phyloP scores from a whole-genome alignment of 1,284 basidiomycete species.

The Malassezia pachydermatis region DNA sequence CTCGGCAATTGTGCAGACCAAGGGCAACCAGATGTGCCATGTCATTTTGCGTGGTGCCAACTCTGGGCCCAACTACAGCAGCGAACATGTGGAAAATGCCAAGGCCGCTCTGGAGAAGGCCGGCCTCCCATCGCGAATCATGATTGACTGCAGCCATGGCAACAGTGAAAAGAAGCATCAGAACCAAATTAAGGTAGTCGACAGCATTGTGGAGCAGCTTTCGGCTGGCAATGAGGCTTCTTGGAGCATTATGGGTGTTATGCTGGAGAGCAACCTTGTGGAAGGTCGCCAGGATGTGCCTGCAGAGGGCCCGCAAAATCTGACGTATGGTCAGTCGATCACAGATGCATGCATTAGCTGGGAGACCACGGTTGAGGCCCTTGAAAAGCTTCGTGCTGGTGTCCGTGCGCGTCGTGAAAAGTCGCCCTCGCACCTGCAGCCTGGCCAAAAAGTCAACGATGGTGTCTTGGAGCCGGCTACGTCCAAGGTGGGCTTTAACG shows the following conservation, averaged over 20 bases:
- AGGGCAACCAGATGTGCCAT: conserved; percentile 46
- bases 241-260: conserved; percentile 77
- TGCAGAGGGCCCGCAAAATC: conserved; percentile 23
- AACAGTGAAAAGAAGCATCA: conserved; percentile 57
- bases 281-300: conserved; percentile 50
- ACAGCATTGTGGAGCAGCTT: conserved; percentile 51
- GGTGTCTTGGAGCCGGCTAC: neutral
- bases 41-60: conserved; percentile 47
- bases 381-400: conserved; percentile 31
- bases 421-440: conserved; percentile 18
- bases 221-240: conserved; percentile 19
- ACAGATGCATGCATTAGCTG: conserved; percentile 44
- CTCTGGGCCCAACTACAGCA: conserved; percentile 41
- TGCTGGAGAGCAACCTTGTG: conserved; percentile 89
- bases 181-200: conserved; percentile 54
- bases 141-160: conserved; percentile 72
- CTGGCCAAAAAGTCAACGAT: neutral
- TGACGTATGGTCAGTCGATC: conserved; percentile 39
- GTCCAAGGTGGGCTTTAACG: conserved; percentile 26
- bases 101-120: conserved; percentile 28
- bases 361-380: conserved; percentile 35
- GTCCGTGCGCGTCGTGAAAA: conserved; percentile 27
- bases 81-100: conserved; percentile 28
- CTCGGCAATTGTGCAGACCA: conserved; percentile 46
- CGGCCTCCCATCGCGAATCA: conserved; percentile 34